Evolutionary conservation across 768 basidiomycete genomes (phyloP), one percentile per base, ranked within the genome.

Genomic region (Phlegmacium glaucopus): DNA sequence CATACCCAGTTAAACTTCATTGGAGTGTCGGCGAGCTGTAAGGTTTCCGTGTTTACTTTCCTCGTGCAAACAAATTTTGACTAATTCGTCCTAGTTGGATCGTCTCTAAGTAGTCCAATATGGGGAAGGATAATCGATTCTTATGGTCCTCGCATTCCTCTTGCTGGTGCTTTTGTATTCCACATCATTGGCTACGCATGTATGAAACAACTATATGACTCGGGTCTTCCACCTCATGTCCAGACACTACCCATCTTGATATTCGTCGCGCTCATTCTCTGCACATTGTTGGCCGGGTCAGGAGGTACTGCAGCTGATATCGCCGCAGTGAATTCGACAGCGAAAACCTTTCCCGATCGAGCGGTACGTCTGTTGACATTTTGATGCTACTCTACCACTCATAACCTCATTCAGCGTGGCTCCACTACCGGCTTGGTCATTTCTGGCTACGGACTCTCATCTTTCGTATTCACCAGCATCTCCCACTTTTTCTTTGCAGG

Each of bases 361-460:
- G 74, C 78, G 32, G 88, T 90, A 53, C 48, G 84, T 68, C 8
- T 43, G 15, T 4, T 42, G 17, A 41, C 40, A 12, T 37, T 34
- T 35, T 22, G 12, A 25, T 42, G 32, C 44, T 46, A 29, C 12
- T 16, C 44, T 35, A 47, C 17, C 35, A 36, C 42, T 22, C 39
- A 37, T 29, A 42, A 12, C 5, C 22, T 22, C 22, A 22, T 5
- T 22, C 22, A 90, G 86, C 76, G 91, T n/a, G 91, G 84, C 9
- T 82, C 82, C 0, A 78, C 82, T 8, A 90, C 87, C 0, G 85
- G 86, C 2, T 61, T 91, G 9, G 91, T 94, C 29, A 66, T 93
- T 15, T 90, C 90, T 0, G 93, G 90, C 27, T 93, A 90, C 52
- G 93, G 94, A 0, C 79, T 97, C 12, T 93, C 90, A 1, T 92